phyloP scores from a whole-genome alignment of 2,329 filamentous ascomycete genomes.

The Trichoderma sp. region DNA sequence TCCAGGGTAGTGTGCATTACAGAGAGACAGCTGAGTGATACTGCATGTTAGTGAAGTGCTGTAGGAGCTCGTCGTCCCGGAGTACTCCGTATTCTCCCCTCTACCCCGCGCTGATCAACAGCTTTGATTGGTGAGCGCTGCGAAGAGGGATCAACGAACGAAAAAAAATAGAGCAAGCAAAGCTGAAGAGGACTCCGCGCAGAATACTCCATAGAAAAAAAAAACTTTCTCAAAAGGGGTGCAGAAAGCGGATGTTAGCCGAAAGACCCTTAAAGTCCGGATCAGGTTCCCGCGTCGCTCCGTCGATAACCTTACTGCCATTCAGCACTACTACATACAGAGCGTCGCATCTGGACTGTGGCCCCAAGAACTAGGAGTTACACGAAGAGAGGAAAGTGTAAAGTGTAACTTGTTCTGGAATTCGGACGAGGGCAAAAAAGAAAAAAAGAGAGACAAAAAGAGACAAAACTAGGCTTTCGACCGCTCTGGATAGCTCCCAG shows the following conservation, averaged over 20 bases:
- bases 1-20: not conserved
- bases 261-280: not conserved
- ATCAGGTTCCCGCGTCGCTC: not conserved
- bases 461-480: not conserved
- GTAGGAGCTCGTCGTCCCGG: too few relatives aligned
- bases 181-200: not conserved
- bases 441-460: not conserved
- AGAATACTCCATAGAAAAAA: not conserved
- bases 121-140: not conserved
- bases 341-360: not conserved
- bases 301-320: conserved; percentile 3
- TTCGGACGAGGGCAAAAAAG: not conserved
- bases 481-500: not conserved
- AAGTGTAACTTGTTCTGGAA: not conserved
- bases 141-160: not conserved
- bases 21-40: not conserved
- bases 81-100: not conserved
- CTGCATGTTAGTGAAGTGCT: not conserved
- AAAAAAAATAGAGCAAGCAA: not conserved
- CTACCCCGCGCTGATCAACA: not conserved
- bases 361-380: not conserved
- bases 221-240: not conserved
- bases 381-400: not conserved
- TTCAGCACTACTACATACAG: not conserved
- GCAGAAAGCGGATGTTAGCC: conserved; percentile 6